phyloP scores from a whole-genome alignment of 192 early-diverging fungal genomes.

The Gigaspora rosea region DNA sequence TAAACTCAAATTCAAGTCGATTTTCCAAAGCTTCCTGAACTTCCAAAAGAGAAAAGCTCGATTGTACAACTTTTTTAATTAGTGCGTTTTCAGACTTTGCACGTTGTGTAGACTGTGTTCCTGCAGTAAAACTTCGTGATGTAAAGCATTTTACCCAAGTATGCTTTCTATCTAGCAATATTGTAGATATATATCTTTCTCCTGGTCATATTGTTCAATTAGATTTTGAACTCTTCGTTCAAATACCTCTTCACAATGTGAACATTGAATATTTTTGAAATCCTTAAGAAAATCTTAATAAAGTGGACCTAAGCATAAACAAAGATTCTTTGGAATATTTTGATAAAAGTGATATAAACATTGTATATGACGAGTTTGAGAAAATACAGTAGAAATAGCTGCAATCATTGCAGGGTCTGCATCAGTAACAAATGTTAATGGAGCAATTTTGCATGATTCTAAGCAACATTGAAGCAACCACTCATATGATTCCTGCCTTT shows the following conservation, averaged over 20 bases:
- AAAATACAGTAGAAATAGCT: not conserved
- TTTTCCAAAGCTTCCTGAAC: not conserved
- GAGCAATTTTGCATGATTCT: not conserved
- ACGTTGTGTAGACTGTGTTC: not conserved
- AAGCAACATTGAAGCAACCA: not conserved
- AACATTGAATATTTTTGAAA: not conserved
- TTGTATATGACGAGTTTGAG: not conserved
- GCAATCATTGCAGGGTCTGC: not conserved
- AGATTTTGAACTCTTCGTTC: not conserved
- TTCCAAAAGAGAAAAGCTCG: not conserved
- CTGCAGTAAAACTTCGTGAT: not conserved
- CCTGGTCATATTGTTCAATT: not conserved
- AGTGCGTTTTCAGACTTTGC: not conserved
- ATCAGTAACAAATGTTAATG: not conserved
- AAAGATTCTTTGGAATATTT: not conserved
- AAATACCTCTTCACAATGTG: not conserved
- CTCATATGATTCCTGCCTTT: not conserved
- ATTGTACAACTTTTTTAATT: not conserved
- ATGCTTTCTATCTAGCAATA: too few species aligned
- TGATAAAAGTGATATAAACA: not conserved
- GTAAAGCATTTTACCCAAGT: not conserved
- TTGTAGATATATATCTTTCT: too few species aligned
- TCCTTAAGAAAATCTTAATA: not conserved
- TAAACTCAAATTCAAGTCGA: not conserved
- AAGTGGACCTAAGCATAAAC: not conserved